phyloP scores from a whole-genome alignment of 208 protist species.

The Leishmania amazonensis region DNA sequence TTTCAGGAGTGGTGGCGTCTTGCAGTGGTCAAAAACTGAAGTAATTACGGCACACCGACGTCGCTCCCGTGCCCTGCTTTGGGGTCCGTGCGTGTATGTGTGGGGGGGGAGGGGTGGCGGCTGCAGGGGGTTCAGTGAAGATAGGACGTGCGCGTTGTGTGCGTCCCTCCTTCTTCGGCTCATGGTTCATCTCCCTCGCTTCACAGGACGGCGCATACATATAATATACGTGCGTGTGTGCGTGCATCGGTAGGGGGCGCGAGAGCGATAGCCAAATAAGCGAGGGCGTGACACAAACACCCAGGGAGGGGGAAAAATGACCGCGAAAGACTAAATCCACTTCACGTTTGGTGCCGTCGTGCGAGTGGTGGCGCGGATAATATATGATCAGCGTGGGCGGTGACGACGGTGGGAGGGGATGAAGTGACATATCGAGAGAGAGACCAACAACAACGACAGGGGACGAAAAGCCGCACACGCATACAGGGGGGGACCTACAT shows the following conservation, averaged over 20 bases:
- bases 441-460: too few species aligned
- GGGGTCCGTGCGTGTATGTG: neutral
- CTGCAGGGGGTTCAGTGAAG: neutral
- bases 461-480: too few species aligned
- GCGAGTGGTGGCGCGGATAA: too few species aligned
- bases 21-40: neutral
- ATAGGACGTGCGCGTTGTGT: neutral
- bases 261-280: neutral
- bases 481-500: neutral
- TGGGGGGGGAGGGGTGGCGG: neutral
- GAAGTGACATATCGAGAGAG: too few species aligned
- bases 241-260: neutral
- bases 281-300: too few species aligned
- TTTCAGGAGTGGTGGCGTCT: neutral
- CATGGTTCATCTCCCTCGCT: neutral
- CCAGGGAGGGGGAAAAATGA: too few species aligned
- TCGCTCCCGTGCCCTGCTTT: too few species aligned
- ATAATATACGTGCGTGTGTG: neutral
- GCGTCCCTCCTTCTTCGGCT: conserved; percentile 6
- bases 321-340: too few species aligned
- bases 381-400: too few species aligned
- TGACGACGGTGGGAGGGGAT: too few species aligned
- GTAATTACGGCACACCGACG: too few species aligned
- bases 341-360: too few species aligned
- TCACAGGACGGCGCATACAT: neutral